phyloP scores from a whole-genome alignment of 2,329 filamentous ascomycete species.

The Emericellopsis atlantica region DNA sequence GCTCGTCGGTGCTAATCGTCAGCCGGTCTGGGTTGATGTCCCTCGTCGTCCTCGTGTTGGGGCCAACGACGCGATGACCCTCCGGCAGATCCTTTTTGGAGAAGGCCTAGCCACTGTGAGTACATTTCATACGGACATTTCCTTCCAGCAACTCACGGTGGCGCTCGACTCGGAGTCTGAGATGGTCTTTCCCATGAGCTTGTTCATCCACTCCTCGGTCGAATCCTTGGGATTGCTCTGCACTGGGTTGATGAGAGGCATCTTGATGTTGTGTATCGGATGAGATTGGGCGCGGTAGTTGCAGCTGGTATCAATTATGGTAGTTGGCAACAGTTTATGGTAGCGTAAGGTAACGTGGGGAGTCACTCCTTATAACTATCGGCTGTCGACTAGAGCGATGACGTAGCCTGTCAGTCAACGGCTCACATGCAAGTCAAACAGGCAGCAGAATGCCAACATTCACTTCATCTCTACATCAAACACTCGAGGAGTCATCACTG shows the following conservation, averaged over 20 bases:
- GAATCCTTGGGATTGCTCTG: conserved; percentile 34
- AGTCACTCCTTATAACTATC: no score
- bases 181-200: conserved; percentile 52
- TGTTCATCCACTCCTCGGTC: conserved; percentile 46
- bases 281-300: no score
- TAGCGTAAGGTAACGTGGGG: no score
- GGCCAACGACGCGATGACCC: conserved; percentile 41
- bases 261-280: conserved; percentile 13
- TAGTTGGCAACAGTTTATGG: no score
- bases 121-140: neutral
- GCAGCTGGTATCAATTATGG: no score
- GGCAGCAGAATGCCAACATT: no score
- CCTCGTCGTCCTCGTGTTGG: conserved; percentile 43
- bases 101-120: conserved; percentile 31
- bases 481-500: no score
- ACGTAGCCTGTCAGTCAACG: no score
- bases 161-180: conserved; percentile 35
- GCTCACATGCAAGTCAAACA: no score
- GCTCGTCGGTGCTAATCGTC: conserved; percentile 46
- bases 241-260: conserved; percentile 54
- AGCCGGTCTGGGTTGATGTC: conserved; percentile 41
- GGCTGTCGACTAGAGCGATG: no score
- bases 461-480: no score
- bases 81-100: conserved; percentile 48
- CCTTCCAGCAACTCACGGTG: conserved; percentile 28